Evolutionary conservation across 768 basidiomycete genomes (phyloP), one percentile per base, ranked within the genome.

Genomic region (Mycena galopus): DNA sequence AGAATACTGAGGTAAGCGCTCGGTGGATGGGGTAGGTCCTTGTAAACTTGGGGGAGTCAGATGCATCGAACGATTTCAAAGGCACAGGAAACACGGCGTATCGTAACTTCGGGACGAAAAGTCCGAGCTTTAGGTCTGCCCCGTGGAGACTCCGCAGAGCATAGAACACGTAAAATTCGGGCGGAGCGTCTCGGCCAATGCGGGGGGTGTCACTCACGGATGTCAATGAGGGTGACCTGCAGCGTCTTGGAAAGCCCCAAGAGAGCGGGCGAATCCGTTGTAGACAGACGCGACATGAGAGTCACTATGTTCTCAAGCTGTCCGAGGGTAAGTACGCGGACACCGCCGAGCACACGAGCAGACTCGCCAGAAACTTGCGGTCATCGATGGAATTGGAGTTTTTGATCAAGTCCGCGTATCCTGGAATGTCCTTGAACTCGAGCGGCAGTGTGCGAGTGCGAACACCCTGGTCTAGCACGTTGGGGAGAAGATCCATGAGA

Each of bases 11-110:
- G 81, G 77, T 90, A 93, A 14, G 84, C 84, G 59, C 79, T 81
- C 12, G 93, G 91, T 6, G 94, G 94, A 73, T 94, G 94, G 4
- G 93, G 93, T 39, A 96, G 88, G 79, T 94, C 94, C 71, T 92
- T 90, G 85, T 91, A 94, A 50, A 94, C 92, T 93, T 79, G 50
- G 71, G 35, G 25, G 58, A 72, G 68, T 71, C 51, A 68, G 42
- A 71, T 47, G 21, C 3, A n/a, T 55, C 12, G 42, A 19, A 56
- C 25, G 44, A 47, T 60, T 39, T 47, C 32, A 35, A 27, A 32
- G 17, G 53, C 37, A 65, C 30, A 57, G 32, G 37, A 29, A 56
- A 37, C 33, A 37, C 11, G 12, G 39, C 6, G 39, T 3, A 39
- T 10, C 39, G 39, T 8, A 39, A 10, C 17, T 12, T 16, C 62